These are phyloP conservation scores for Pleurotus tuber-regium DNA, from an alignment of 768 basidiomycete genomes.

Conservation along the genomic window DNA sequence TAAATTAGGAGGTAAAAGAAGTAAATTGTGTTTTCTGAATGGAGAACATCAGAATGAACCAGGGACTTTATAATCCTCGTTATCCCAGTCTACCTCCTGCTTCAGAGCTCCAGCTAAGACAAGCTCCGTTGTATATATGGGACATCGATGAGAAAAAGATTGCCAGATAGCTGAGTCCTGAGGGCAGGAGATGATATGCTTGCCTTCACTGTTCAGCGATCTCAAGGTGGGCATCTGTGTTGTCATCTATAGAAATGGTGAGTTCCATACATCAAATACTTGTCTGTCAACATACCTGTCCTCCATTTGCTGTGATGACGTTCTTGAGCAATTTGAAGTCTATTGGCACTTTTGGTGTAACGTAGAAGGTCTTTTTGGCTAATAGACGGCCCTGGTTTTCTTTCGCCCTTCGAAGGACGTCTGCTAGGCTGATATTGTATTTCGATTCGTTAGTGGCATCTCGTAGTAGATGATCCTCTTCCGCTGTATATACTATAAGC, in stretches of 20 bases:
- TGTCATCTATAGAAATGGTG: slow-evolving; percentile 30
- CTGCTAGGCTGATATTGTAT: slow-evolving; percentile 59
- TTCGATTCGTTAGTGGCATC: slow-evolving; percentile 67
- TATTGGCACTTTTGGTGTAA: slow-evolving; percentile 63
- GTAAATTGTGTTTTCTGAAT: neutral
- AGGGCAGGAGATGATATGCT: slow-evolving; percentile 64
- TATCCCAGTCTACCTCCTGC: slow-evolving; percentile 68
- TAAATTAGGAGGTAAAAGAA: too few relatives aligned
- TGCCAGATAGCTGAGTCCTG: slow-evolving; percentile 69
- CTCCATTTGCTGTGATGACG: slow-evolving; percentile 69
- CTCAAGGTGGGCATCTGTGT: slow-evolving; percentile 52
- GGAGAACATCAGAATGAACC: slow-evolving; percentile 21
- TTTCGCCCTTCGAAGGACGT: slow-evolving; percentile 60
- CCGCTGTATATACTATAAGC: slow-evolving; percentile 42
- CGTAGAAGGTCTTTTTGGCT: slow-evolving; percentile 65
- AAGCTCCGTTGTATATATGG: slow-evolving; percentile 70
- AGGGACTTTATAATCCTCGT: slow-evolving; percentile 31
- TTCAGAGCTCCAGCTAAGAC: slow-evolving; percentile 60
- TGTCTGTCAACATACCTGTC: slow-evolving; percentile 55
- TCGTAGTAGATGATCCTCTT: slow-evolving; percentile 52
- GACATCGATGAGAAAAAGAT: slow-evolving; percentile 45
- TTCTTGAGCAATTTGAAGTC: slow-evolving; percentile 63
- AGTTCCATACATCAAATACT: neutral
- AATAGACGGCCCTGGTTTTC: slow-evolving; percentile 54
- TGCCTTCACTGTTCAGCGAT: slow-evolving; percentile 46